Evolutionary conservation across 495 filamentous ascomycete genomes (phyloP).

Genomic region (Terfezia boudieri): DNA sequence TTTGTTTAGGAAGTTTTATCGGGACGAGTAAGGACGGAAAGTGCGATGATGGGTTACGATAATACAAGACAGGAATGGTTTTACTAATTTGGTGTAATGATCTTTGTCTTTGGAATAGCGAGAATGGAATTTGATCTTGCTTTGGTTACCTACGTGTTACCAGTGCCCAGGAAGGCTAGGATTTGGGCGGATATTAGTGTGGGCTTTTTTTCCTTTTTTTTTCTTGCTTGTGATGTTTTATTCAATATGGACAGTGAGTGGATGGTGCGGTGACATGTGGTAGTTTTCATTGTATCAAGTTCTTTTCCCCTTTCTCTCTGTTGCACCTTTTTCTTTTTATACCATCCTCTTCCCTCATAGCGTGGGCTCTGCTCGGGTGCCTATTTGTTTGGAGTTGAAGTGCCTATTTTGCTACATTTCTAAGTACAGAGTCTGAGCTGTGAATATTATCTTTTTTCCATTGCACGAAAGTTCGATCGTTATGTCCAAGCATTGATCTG

Average conservation of each 20-base stretch:
- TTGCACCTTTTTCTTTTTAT: constrained; percentile 11
- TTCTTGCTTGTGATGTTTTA: constrained; percentile 3
- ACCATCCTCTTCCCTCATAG: no score
- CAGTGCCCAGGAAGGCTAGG: no score
- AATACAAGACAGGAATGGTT: not conserved
- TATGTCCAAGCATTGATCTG: no score
- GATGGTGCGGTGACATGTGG: no score
- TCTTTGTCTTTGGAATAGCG: constrained; percentile 7
- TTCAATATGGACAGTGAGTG: constrained; percentile 10
- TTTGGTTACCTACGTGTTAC: not conserved
- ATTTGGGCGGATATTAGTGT: not conserved
- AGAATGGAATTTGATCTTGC: not conserved
- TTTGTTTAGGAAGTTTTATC: constrained; percentile 95
- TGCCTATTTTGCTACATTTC: no score
- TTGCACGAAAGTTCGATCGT: no score
- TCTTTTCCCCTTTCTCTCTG: constrained; percentile 15
- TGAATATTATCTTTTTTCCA: no score
- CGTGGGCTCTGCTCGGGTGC: no score
- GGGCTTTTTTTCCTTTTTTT: constrained; percentile 4
- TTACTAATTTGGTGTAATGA: not conserved
- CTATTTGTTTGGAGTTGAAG: no score
- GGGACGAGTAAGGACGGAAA: constrained; percentile 34
- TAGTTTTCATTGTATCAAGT: constrained; percentile 18
- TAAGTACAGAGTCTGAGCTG: no score
- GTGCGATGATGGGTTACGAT: constrained; percentile 15